Base-by-base conservation (phyloP, 2,329 filamentous ascomycete genomes). In the Thelonectria rubi region DNA sequence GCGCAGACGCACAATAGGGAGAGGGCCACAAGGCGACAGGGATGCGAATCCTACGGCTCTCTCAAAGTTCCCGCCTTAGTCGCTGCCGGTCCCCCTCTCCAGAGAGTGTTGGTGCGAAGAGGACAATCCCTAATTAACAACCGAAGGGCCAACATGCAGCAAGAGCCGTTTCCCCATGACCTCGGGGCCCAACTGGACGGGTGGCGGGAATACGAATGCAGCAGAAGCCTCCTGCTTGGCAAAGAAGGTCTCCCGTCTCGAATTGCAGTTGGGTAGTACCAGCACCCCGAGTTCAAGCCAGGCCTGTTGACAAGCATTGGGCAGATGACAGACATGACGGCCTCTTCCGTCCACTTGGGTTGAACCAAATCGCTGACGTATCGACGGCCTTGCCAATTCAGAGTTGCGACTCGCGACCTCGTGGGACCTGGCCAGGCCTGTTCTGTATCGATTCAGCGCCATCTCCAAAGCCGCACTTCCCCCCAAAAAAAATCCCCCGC, bases 11-110 rank as follows among this genome's bases (percentile, higher is more conserved):
- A 55, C 53, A 59, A 62, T 37, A 47, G 34, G 47, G 37, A 59
- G 59, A 65, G 58, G 69, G 66, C 67, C 64, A 62, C 51, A 60
- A 58, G 63, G 62, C 39, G 37, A 58, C 71, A 73, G 68, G 71
- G 71, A 68, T 73, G 10, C 10, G 50, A 52, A 69, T 73, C 71
- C 71, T 66, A 64, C 65, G 57, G 59, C 59, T 68, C 24, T 60
- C 62, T 62, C 62, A 43, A 65, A 54, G 62, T 66, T 63, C 58
- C 65, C 67, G 60, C 47, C 56, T 63, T 57, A 60, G 45, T 61
- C 61, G 45, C 58, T 66, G 61, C 62, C 50, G 62, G 34, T 51
- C 48, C 39, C 53, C 52, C 54, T 50, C 49, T 63, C 32, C 32
- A 34, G 32, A 12, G n/a, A 47, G 55, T 58, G 56, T 62, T 62